Percentiles rank a stretch among this genome's conserved stretches.
Conservation (phyloP, 1,284 basidiomycete species). For the Peniophora sp. region DNA sequence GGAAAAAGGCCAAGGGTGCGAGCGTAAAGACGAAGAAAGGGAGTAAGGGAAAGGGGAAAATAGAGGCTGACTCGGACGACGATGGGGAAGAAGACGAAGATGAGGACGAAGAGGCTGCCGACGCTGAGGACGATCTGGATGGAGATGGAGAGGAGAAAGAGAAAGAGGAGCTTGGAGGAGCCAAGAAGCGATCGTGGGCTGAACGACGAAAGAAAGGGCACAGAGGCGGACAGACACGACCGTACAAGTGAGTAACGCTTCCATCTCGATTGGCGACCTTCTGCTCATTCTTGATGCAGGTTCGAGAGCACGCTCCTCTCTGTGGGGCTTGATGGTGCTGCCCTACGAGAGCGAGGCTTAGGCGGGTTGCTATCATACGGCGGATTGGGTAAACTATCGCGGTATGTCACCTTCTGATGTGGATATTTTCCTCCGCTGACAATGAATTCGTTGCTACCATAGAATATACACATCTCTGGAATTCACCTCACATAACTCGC, state of each 20-base stretch:
- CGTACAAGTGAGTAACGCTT: conserved; percentile 26
- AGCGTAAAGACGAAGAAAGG: conserved; percentile 10
- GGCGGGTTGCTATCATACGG: conserved; percentile 41
- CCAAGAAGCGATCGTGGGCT: no score
- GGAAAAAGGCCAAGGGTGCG: conserved; percentile 27
- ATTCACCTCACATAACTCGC: neutral
- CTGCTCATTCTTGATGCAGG: no score
- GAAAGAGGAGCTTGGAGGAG: neutral
- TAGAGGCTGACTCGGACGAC: neutral
- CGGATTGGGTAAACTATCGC: conserved; percentile 29
- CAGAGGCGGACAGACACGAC: conserved; percentile 30
- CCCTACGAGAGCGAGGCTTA: conserved; percentile 33
- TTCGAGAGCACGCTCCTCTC: conserved; percentile 31
- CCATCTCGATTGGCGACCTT: no score
- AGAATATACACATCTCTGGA: no score
- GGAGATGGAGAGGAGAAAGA: no score
- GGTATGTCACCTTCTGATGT: conserved; percentile 20
- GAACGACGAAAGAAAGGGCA: conserved; percentile 4
- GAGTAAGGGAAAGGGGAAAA: conserved; percentile 18
- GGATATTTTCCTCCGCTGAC: no score
- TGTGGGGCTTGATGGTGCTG: conserved; percentile 33
- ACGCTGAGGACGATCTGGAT: conserved; percentile 1
- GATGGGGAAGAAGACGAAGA: no score
- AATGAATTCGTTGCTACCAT: no score
- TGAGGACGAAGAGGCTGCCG: neutral